phyloP scores from a whole-genome alignment of 805 yeast genomes.

The Teunomyces cretensis region DNA sequence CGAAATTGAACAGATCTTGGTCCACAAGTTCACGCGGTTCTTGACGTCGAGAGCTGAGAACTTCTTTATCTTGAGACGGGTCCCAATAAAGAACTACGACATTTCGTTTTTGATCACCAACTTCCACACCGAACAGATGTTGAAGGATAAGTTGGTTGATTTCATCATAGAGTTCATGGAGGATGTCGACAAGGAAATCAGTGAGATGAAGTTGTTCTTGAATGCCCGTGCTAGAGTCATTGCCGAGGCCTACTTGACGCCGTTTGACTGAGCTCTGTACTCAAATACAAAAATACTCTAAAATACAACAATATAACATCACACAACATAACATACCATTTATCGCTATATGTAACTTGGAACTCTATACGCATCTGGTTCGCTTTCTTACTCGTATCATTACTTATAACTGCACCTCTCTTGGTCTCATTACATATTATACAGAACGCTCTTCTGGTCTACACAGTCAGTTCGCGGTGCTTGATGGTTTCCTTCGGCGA shows the following conservation, averaged over 20 bases:
- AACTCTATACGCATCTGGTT: no score
- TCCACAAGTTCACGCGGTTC: constrained; percentile 91
- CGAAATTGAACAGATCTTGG: constrained; percentile 92
- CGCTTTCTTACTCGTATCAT: no score
- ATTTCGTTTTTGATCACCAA: constrained; percentile 92
- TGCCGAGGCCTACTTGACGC: constrained; percentile 92
- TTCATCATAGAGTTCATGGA: constrained; percentile 98
- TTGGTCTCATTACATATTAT: no score
- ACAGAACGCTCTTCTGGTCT: not conserved
- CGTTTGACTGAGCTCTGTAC: constrained; percentile 58
- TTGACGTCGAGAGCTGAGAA: constrained; percentile 94
- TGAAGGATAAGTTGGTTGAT: constrained; percentile 92
- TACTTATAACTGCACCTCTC: no score
- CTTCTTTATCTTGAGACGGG: constrained; percentile 87
- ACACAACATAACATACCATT: no score
- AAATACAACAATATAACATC: no score
- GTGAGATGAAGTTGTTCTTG: constrained; percentile 95
- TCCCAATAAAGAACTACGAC: constrained; percentile 87
- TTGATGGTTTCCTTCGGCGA: constrained; percentile 30
- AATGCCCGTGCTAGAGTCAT: constrained; percentile 97
- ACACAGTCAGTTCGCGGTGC: constrained; percentile 14
- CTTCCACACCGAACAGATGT: constrained; percentile 92
- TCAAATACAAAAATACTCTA: no score
- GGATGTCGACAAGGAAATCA: constrained; percentile 96
- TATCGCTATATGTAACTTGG: no score